Conservation (phyloP, 1,284 basidiomycete species). For the Boletus chippewaensis region DNA sequence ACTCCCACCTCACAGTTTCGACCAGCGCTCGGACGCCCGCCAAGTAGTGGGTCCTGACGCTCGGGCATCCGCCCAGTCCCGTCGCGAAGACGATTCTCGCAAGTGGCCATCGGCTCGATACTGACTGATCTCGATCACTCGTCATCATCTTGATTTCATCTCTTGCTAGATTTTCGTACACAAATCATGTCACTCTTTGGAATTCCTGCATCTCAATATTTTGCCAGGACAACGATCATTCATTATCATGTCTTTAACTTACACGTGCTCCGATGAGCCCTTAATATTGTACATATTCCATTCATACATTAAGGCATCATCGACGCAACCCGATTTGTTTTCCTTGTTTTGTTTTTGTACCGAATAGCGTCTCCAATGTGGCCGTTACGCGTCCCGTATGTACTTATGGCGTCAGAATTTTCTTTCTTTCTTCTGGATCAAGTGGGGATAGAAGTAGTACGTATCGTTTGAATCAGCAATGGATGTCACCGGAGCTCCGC, state of each 20-base stretch:
- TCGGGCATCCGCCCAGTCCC: conserved; percentile 31
- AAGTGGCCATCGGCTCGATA: conserved; percentile 43
- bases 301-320: conserved; percentile 32
- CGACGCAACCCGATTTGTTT: conserved; percentile 22
- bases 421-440: conserved; percentile 8
- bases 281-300: conserved; percentile 36
- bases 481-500: conserved; percentile 28
- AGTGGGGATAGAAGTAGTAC: conserved; percentile 20
- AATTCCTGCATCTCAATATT: conserved; percentile 32
- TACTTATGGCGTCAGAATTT: conserved; percentile 21
- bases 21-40: conserved; percentile 38
- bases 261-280: conserved; percentile 28
- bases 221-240: conserved; percentile 34
- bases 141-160: conserved; percentile 34
- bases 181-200: conserved; percentile 34
- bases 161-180: conserved; percentile 32
- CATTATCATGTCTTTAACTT: conserved; percentile 33
- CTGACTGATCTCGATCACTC: conserved; percentile 42
- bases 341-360: conserved; percentile 22
- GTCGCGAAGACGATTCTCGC: conserved; percentile 38
- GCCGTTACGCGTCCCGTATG: conserved; percentile 19
- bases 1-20: conserved; percentile 33
- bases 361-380: conserved; percentile 22
- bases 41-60: conserved; percentile 30
- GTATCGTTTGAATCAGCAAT: conserved; percentile 12